phyloP scores from a whole-genome alignment of 371 early-diverging fungal genomes.

The Mucor sp. region DNA sequence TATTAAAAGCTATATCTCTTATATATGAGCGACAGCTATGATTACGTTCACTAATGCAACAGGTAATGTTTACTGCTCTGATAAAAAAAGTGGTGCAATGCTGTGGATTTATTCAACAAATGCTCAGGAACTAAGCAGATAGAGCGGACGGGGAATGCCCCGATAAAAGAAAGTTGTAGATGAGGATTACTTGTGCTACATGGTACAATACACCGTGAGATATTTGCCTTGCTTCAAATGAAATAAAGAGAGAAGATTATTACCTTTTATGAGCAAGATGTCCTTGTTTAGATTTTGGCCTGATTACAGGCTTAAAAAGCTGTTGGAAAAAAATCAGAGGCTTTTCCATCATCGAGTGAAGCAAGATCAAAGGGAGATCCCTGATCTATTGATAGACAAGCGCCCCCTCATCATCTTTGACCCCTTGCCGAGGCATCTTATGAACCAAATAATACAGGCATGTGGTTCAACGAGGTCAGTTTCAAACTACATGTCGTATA shows the following conservation, averaged over 20 bases:
- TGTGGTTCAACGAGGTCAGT: background rate
- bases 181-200: background rate
- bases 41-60: background rate
- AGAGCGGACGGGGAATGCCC: background rate
- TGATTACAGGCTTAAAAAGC: background rate
- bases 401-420: background rate
- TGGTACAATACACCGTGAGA: slow-evolving; percentile 5
- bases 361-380: background rate
- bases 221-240: background rate
- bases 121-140: background rate
- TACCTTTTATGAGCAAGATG: background rate
- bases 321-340: background rate
- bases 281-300: slow-evolving; percentile 1
- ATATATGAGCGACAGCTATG: background rate
- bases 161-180: background rate
- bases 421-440: background rate
- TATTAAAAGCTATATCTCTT: background rate
- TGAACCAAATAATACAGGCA: background rate
- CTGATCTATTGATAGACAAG: background rate
- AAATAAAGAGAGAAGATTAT: background rate
- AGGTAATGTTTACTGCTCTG: background rate
- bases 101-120: background rate
- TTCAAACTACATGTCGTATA: background rate
- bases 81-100: background rate
- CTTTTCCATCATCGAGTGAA: background rate